phyloP scores from a whole-genome alignment of 2,329 filamentous ascomycete species.

The Saccharata proteae region DNA sequence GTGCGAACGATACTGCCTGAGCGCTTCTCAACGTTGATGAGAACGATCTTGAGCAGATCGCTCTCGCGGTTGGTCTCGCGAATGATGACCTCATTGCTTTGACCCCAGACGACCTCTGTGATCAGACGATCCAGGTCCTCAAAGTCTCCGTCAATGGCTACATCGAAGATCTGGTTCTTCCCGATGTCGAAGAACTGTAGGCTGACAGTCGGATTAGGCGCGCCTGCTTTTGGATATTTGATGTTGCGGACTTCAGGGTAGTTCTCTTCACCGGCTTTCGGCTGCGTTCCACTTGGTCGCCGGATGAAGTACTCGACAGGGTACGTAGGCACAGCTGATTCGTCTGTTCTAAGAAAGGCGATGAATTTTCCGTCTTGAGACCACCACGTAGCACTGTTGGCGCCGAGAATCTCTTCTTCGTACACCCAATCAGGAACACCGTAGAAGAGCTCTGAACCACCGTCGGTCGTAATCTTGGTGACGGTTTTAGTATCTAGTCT shows the following conservation, averaged over 20 bases:
- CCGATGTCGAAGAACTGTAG: constrained; percentile 79
- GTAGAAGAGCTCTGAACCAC: constrained; percentile 81
- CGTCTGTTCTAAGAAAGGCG: constrained; percentile 87
- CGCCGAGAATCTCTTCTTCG: constrained; percentile 71
- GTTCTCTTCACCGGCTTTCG: constrained; percentile 60
- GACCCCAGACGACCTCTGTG: constrained; percentile 86
- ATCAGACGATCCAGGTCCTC: constrained; percentile 73
- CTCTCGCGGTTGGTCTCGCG: constrained; percentile 92
- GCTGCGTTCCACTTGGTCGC: constrained; percentile 62
- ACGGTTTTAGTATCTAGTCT: constrained; percentile 49
- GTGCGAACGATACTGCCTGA: constrained; percentile 68
- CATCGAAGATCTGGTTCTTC: constrained; percentile 65
- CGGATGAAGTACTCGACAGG: constrained; percentile 89
- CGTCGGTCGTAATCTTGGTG: constrained; percentile 70
- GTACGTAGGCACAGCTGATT: constrained; percentile 81
- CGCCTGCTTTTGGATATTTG: constrained; percentile 95
- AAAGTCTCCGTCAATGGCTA: constrained; percentile 68
- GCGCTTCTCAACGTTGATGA: constrained; percentile 66
- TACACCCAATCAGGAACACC: constrained; percentile 97
- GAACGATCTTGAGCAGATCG: constrained; percentile 74
- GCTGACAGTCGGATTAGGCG: constrained; percentile 82
- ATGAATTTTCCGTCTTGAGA: constrained; percentile 78
- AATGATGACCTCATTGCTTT: constrained; percentile 64
- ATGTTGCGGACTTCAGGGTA: constrained; percentile 87
- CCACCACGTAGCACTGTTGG: constrained; percentile 88